Evolutionary conservation across 139 green algal genomes (phyloP), one percentile per base, ranked within the genome.

Genomic region (Picochlorum costavermella): DNA sequence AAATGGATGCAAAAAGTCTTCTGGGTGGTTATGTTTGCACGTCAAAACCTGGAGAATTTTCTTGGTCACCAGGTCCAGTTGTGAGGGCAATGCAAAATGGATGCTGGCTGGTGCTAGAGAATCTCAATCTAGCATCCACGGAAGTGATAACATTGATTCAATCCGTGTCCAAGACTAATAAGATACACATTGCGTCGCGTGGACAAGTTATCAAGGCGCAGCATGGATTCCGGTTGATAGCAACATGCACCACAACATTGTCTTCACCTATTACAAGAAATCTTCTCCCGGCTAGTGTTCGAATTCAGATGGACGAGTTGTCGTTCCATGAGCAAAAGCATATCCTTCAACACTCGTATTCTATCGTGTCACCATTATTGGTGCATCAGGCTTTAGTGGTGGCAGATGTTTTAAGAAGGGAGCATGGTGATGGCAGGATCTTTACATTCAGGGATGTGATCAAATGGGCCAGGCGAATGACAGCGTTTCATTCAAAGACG

Each of bases 1-100:
- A 96, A 70, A 95, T 92, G 77, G 94, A 99, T 67, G 79, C 81
- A 66, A 97, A 96, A 78, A 86, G 69, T 28, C 79, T 99, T 67
- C 78, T 99, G 56, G 94, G 94, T 1, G 83, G 83, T 1, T 99
- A 99, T 69, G 82, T 94, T 6, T 96, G 86, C 69, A 93, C 84
- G 0, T 69, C 86, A 1, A 77, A 83, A 9, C 91, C 94, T 12
- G 93, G 94, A 0, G 89, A 98, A 79, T 99, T 99, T 77, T 66
- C 75, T 3, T 99, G 94, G 94, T 86, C 91, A 74, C 83, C 90
- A 9, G 94, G 94, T 1, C 90, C 86, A 11, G 75, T 99, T 20
- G 87, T 87, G 14, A 81, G 92, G 80, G 92, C 90, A 5, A 90
- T 95, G 43, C 48, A 60, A 6, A 63, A 89, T 65, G 93, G 93